Evolutionary conservation across 495 filamentous ascomycete genomes (phyloP).

Genomic region (Penicillium malachiteum): DNA sequence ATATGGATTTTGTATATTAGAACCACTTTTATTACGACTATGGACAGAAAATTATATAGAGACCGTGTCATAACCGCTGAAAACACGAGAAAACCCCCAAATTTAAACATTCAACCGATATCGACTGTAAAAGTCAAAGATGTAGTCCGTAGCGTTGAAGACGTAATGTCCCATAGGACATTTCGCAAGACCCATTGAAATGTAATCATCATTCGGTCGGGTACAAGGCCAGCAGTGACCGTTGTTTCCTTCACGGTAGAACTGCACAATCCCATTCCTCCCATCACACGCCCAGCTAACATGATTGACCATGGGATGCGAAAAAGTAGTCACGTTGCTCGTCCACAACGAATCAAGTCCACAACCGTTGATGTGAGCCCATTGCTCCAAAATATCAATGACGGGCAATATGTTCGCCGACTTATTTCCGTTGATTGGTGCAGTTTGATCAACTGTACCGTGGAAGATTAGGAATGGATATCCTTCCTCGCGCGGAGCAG

Average conservation of each 20-base stretch:
- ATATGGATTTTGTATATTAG: too few species aligned
- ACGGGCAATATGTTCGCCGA: conserved; percentile 15
- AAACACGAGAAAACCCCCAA: neutral
- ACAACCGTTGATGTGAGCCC: conserved; percentile 37
- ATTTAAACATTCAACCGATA: conserved; percentile 4
- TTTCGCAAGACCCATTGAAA: neutral
- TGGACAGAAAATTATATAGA: too few species aligned
- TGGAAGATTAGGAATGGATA: conserved; percentile 52
- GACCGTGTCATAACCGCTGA: too few species aligned
- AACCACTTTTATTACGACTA: too few species aligned
- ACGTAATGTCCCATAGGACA: conserved; percentile 19
- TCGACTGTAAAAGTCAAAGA: conserved; percentile 23
- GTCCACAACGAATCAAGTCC: conserved; percentile 11
- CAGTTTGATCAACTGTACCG: conserved; percentile 39
- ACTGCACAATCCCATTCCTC: conserved; percentile 39
- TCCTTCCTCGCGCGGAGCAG: conserved; percentile 14
- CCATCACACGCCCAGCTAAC: conserved; percentile 38
- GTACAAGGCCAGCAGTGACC: conserved; percentile 49
- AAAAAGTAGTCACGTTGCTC: conserved; percentile 20
- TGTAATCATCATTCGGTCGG: conserved; percentile 34
- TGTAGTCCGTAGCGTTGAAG: conserved; percentile 26
- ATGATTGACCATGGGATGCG: conserved; percentile 21
- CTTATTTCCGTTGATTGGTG: conserved; percentile 22
- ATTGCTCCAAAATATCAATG: conserved; percentile 37
- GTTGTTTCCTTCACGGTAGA: conserved; percentile 46